These are phyloP conservation scores for Elaeis oleifera DNA, from an alignment of 202 grass and related monocot genomes.

Conservation along the genomic window DNA sequence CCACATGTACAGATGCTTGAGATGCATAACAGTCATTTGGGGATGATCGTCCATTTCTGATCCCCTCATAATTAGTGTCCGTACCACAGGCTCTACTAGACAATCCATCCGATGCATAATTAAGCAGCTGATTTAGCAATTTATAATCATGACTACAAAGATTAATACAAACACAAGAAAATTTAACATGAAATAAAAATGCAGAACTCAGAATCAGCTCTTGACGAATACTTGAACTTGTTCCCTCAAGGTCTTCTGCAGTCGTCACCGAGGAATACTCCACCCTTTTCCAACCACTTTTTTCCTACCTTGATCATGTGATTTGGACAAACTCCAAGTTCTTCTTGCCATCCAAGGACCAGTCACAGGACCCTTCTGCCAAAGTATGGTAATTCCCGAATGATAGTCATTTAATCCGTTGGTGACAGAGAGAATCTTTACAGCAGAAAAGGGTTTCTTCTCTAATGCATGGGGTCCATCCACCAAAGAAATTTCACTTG, in stretches of 20 bases:
- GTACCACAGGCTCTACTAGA: slow-evolving; percentile 26
- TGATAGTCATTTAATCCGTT: slow-evolving; percentile 29
- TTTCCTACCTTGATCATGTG: slow-evolving; percentile 49
- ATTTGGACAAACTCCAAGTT: slow-evolving; percentile 63
- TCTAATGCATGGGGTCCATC: slow-evolving; percentile 14
- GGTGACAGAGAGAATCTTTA: slow-evolving; percentile 71
- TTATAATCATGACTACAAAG: slow-evolving; percentile 59
- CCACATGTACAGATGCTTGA: slow-evolving; percentile 63
- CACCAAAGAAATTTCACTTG: slow-evolving; percentile 11
- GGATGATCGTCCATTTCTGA: slow-evolving; percentile 18
- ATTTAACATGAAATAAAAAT: slow-evolving; percentile 68
- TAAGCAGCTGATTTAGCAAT: slow-evolving; percentile 49
- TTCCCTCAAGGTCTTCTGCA: slow-evolving; percentile 55
- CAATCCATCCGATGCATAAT: slow-evolving; percentile 43
- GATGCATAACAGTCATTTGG: slow-evolving; percentile 27
- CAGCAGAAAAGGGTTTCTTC: slow-evolving; percentile 45
- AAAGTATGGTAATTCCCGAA: slow-evolving; percentile 46
- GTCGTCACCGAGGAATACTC: slow-evolving; percentile 63
- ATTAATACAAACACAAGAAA: slow-evolving; percentile 48
- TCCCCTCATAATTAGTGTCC: slow-evolving; percentile 21
- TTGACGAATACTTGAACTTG: slow-evolving; percentile 35
- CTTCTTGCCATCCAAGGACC: slow-evolving; percentile 50
- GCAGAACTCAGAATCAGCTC: slow-evolving; percentile 74
- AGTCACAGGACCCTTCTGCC: slow-evolving; percentile 47
- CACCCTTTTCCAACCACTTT: slow-evolving; percentile 49